A percentile compares a stretch with the other conserved stretches of the same genome.
phyloP scores from a whole-genome alignment of 2,329 filamentous ascomycete genomes.

The Pestalotiopsis sp. region DNA sequence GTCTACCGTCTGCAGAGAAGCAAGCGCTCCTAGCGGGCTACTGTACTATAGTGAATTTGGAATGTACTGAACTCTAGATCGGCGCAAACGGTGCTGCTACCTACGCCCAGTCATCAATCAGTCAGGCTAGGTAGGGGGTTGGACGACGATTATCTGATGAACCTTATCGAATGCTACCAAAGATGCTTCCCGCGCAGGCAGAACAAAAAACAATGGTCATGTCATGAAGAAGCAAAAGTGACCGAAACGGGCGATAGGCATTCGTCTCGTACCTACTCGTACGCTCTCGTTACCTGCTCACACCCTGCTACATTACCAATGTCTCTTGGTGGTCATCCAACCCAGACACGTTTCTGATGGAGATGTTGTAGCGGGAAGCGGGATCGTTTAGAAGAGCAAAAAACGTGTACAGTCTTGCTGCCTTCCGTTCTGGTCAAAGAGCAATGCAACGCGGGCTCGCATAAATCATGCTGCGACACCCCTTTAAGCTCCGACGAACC shows the following conservation, averaged over 20 bases:
- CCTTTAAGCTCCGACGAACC: slow-evolving; percentile 15
- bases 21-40: background rate
- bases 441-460: slow-evolving; percentile 5
- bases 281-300: too few species aligned
- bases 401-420: slow-evolving; percentile 11
- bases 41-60: slow-evolving; percentile 1
- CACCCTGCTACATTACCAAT: too few species aligned
- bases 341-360: background rate
- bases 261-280: too few species aligned
- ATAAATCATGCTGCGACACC: slow-evolving; percentile 13
- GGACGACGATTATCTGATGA: slow-evolving; percentile 7
- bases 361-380: background rate
- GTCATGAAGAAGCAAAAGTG: background rate
- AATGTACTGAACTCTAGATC: background rate
- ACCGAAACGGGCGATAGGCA: too few species aligned
- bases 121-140: background rate
- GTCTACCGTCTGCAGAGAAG: background rate
- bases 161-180: slow-evolving; percentile 11
- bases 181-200: background rate
- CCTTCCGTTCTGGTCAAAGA: slow-evolving; percentile 13
- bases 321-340: too few species aligned
- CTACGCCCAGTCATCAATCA: background rate
- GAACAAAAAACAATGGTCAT: background rate
- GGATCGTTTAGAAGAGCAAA: slow-evolving; percentile 3
- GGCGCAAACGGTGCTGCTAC: background rate